Evolutionary conservation across 2,329 filamentous ascomycete species (phyloP), one percentile per base, ranked within the genome.

Genomic region (Aulographum hederae): DNA sequence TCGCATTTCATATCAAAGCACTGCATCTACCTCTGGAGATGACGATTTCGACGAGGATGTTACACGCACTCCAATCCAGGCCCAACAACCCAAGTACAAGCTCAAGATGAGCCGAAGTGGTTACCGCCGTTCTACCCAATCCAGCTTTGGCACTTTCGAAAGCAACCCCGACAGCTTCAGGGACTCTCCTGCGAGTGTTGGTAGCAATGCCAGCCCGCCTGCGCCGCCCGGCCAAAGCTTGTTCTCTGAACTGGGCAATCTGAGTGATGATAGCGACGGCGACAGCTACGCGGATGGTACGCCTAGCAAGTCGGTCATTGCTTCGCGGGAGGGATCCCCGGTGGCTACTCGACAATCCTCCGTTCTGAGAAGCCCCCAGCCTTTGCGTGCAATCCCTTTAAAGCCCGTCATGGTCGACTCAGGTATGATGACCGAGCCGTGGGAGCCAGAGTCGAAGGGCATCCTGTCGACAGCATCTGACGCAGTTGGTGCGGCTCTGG

Each of bases 171-270:
- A 63, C 30, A 71, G 68, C 45, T 50, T 57, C 4, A 59, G 57
- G 35, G 60, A 67, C 38, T 66, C 66, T 8, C 62, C 65, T 6
- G 48, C 58, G 18, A 68, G 62, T 42, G 57, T 66, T 39, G 46
- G 48, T 19, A 57, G 50, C 42, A 55, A 53, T 28, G 58, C 57
- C 35, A 57, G 55, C 32, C 46, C 54, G 19, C 55, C 52, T 26
- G 58, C 57, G 5, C 31, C 13, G 32, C 59, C 60, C 39, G 67
- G 70, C 12, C 80, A 93, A 58, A 95, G 78, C 46, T 61, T 98
- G 31, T 92, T 89, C 49, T 84, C 84, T 26, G 89, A 98, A 53
- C 66, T 98, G 26, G 81, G 78, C 32, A 80, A 82, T 41, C 60
- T 94, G 27, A 76, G 72, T 34, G 60, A 78, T 41, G 79, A 81